phyloP scores from a whole-genome alignment of 805 yeast species.

The Ogataea methanolica region DNA sequence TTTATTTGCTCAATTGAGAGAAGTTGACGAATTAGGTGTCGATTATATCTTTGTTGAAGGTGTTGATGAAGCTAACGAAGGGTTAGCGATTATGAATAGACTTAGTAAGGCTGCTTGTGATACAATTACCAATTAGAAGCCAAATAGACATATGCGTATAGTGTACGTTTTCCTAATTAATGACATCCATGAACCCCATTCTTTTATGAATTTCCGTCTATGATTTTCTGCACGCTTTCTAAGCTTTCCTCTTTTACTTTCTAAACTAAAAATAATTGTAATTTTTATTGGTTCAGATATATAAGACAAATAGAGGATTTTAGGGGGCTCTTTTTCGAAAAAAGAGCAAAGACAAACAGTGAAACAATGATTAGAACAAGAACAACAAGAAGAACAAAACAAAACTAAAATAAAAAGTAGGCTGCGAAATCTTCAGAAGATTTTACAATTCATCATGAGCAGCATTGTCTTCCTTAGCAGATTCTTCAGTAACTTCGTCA shows the following conservation, averaged over 20 bases:
- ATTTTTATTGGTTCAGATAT: too few relatives aligned
- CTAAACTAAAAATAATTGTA: too few relatives aligned
- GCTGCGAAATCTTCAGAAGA: not conserved
- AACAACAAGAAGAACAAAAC: too few relatives aligned
- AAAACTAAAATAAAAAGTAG: not conserved
- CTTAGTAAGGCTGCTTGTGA: conserved; percentile 76
- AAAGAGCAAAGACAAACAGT: too few relatives aligned
- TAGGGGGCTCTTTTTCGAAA: too few relatives aligned
- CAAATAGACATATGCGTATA: not conserved
- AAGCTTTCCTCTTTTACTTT: too few relatives aligned
- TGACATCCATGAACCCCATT: not conserved
- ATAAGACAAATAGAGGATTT: too few relatives aligned
- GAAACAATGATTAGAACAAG: too few relatives aligned
- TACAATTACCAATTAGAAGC: conserved; percentile 11
- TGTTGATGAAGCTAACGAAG: conserved; percentile 68
- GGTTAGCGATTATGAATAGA: conserved; percentile 93
- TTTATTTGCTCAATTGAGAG: conserved; percentile 67
- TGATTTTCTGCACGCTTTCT: too few relatives aligned
- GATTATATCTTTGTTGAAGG: conserved; percentile 83
- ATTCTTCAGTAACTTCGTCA: conserved; percentile 73
- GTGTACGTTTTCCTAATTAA: not conserved
- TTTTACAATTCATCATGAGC: conserved; percentile 21
- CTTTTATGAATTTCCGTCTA: too few relatives aligned
- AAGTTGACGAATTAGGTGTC: conserved; percentile 65
- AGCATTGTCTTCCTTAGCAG: conserved; percentile 71